These are phyloP conservation scores for Trebouxia gelatinosa DNA, from an alignment of 163 green algal genomes.

Conservation along the genomic window DNA sequence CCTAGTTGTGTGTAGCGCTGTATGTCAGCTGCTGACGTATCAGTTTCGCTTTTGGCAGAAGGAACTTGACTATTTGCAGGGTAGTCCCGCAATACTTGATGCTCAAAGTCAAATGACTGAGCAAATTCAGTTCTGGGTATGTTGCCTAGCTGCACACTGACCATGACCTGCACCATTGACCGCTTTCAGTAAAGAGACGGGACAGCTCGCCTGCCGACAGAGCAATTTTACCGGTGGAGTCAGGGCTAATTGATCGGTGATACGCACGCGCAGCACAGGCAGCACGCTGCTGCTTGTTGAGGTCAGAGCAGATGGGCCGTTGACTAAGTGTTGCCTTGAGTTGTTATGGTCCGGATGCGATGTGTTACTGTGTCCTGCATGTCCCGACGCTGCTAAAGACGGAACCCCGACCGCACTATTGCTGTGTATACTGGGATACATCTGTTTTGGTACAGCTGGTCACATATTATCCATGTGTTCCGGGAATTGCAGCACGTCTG, in stretches of 20 bases:
- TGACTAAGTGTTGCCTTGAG: too few species aligned
- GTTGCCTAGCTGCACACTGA: conserved; percentile 1
- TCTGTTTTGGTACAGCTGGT: too few species aligned
- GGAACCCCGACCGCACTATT: not conserved
- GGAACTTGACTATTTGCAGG: not conserved
- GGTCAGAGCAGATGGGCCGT: too few species aligned
- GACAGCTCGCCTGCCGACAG: not conserved
- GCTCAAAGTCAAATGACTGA: conserved; percentile 6
- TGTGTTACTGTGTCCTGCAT: too few species aligned
- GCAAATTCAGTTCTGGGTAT: conserved; percentile 7
- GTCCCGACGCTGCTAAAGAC: too few species aligned
- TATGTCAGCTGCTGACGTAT: not conserved
- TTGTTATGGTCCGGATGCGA: too few species aligned
- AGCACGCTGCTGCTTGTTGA: not conserved
- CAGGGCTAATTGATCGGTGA: not conserved
- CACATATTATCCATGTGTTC: too few species aligned
- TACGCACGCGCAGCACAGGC: not conserved
- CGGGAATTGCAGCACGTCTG: too few species aligned
- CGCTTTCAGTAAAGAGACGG: not conserved
- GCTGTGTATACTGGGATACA: conserved; percentile 12
- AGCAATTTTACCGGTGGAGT: not conserved
- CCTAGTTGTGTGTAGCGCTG: conserved; percentile 8
- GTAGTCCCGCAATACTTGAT: conserved; percentile 8
- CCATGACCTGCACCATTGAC: conserved; percentile 23
- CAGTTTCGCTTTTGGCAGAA: not conserved